Conservation (phyloP, 805 yeast species). For the Candida parachauliodes region DNA sequence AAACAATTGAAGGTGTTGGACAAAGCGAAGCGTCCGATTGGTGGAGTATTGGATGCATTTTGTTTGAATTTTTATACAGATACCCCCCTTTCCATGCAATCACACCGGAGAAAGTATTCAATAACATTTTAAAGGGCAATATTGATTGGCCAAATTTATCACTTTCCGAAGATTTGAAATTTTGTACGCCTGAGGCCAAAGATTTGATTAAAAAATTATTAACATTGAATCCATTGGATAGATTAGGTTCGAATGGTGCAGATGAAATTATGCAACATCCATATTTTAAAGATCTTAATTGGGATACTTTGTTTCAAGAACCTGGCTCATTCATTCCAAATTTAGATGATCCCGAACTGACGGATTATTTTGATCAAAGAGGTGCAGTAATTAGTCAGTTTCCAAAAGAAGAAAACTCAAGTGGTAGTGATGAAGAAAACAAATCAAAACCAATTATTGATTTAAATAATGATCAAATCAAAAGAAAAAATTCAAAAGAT, state of each 20-base stretch:
- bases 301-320: constrained; percentile 68
- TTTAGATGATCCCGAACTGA: constrained; percentile 74
- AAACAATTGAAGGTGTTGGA: constrained; percentile 78
- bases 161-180: constrained; percentile 47
- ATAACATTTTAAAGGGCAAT: constrained; percentile 66
- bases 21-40: constrained; percentile 90
- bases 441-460: not conserved
- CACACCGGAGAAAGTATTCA: constrained; percentile 76
- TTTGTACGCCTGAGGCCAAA: constrained; percentile 64
- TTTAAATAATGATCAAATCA: constrained; percentile 13
- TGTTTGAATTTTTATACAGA: constrained; percentile 89
- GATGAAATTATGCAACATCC: constrained; percentile 77
- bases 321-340: constrained; percentile 83
- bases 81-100: constrained; percentile 91
- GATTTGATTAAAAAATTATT: constrained; percentile 68
- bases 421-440: constrained; percentile 6
- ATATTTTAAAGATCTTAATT: constrained; percentile 66
- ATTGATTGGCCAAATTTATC: constrained; percentile 82
- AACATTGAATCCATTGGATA: constrained; percentile 54
- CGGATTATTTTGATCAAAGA: constrained; percentile 86
- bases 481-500: constrained; percentile 68
- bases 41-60: constrained; percentile 98
- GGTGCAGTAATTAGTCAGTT: constrained; percentile 77
- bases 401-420: constrained; percentile 41
- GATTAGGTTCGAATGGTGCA: constrained; percentile 80